Percentiles rank a stretch among this genome's conserved stretches.
phyloP scores from a whole-genome alignment of 179 eudicot species.

The Silene noctiflora region DNA sequence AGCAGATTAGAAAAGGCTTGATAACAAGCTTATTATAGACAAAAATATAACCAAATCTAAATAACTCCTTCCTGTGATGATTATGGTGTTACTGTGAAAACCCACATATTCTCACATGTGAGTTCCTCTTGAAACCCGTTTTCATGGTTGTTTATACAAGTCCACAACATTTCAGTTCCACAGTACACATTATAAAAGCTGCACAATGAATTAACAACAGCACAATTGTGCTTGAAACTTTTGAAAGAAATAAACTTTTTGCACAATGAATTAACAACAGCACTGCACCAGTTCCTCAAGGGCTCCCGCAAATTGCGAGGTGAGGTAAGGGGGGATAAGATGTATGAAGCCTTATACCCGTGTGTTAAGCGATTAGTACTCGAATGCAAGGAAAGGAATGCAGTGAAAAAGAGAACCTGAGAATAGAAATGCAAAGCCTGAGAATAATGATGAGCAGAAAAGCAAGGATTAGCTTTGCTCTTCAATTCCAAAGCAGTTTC shows the following conservation, averaged over 20 bases:
- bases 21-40: too few species aligned
- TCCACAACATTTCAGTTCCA: neutral
- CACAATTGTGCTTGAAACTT: neutral
- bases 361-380: too few species aligned
- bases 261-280: neutral
- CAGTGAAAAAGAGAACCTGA: conserved; percentile 35
- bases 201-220: too few species aligned
- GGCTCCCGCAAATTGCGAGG: too few species aligned
- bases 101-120: too few species aligned
- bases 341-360: too few species aligned
- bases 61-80: neutral
- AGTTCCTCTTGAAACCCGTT: too few species aligned
- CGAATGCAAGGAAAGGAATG: neutral
- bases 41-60: neutral
- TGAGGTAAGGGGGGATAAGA: too few species aligned
- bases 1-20: neutral
- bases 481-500: conserved; percentile 60
- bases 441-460: conserved; percentile 52
- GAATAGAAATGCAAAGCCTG: conserved; percentile 54
- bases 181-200: neutral
- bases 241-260: neutral
- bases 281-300: too few species aligned
- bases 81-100: neutral
- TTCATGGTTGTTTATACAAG: neutral
- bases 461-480: conserved; percentile 59